A percentile compares a stretch with the other conserved stretches of the same genome.
Conservation (phyloP, 768 basidiomycete genomes). For the Ramaria sp. region DNA sequence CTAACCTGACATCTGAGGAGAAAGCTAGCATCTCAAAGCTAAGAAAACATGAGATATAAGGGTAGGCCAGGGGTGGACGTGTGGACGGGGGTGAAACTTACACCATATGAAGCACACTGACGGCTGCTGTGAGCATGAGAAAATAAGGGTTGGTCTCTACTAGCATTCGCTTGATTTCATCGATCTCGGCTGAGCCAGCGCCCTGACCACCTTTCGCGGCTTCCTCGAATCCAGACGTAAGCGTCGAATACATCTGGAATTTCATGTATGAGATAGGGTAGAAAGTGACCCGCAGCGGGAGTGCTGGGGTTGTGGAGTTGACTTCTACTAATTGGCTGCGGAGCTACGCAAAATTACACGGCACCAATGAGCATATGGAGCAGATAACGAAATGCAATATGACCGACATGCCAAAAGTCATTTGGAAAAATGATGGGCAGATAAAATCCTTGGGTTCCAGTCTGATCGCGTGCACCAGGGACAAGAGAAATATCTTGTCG, state of each 20-base stretch:
- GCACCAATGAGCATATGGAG: not conserved
- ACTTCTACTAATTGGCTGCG: slow-evolving; percentile 74
- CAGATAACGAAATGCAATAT: not conserved
- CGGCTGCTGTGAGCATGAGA: slow-evolving; percentile 71
- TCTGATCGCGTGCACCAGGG: slow-evolving; percentile 46
- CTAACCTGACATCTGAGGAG: slow-evolving; percentile 71
- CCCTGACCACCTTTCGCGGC: slow-evolving; percentile 68
- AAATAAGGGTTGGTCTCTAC: slow-evolving; percentile 84
- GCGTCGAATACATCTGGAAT: slow-evolving; percentile 75
- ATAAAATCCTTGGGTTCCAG: slow-evolving; percentile 60
- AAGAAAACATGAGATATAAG: slow-evolving; percentile 4
- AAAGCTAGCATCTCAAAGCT: slow-evolving; percentile 96
- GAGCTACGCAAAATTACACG: slow-evolving; percentile 14
- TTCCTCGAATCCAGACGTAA: slow-evolving; percentile 82
- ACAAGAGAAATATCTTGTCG: slow-evolving; percentile 52
- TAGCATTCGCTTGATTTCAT: slow-evolving; percentile 93
- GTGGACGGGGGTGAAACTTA: slow-evolving; percentile 36
- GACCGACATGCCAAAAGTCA: slow-evolving; percentile 79
- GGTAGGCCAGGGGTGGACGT: not conserved
- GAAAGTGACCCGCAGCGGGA: slow-evolving; percentile 77
- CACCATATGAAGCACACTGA: slow-evolving; percentile 82
- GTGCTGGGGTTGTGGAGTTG: slow-evolving; percentile 65
- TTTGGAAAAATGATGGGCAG: slow-evolving; percentile 88
- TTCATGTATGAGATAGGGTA: slow-evolving; percentile 80
- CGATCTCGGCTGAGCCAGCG: slow-evolving; percentile 58